Base-by-base conservation (phyloP, 441 rosid genomes). In the Erodium chrysanthum region DNA sequence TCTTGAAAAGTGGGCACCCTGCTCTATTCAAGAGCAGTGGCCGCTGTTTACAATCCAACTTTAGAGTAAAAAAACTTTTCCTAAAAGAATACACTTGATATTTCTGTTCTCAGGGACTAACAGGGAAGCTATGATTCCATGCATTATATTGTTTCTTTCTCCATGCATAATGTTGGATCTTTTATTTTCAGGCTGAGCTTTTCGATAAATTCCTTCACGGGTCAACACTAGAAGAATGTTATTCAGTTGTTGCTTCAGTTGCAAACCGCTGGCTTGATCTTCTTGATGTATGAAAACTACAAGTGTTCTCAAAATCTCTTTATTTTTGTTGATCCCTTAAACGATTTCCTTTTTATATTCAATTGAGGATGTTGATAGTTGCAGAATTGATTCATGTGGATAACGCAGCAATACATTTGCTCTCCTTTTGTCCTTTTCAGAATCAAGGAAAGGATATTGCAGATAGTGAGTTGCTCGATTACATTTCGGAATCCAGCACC, bases 251-350 rank as follows among this genome's bases (percentile, higher is more conserved):
- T 68, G 97, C 99, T 76, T 84, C 90, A 61, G 96, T 94, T 64
- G 99, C 97, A 78, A 84, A 95, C 72, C 87, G 91, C 71, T 91
- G 99, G 99, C 97, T 95, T 76, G 99, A 95, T 84, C 89, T 95
- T 75, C 96, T 95, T 66, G 99, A 89, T 81, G 97, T 94, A 82
- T 68, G 93, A 69, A 59, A 68, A 77, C 70, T 21, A 60, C 52
- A 7, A 23, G 35, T 56, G 7, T 64, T 7, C 42, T 37, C 42
- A 37, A 37, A 37, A 37, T 7, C 42, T 9, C 42, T 37, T 37
- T 37, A 10, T 37, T 37, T 37, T 21, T 56, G 58, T 37, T 37
- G 42, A 37, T 37, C 8, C 42, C 42, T 7, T 8, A 8, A 37
- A 40, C 5, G 52, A 27, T 35, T 11, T 64, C 14, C 65, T 61